Evolutionary conservation across 441 rosid genomes (phyloP).

Genomic region (Adansonia rubrostipa): DNA sequence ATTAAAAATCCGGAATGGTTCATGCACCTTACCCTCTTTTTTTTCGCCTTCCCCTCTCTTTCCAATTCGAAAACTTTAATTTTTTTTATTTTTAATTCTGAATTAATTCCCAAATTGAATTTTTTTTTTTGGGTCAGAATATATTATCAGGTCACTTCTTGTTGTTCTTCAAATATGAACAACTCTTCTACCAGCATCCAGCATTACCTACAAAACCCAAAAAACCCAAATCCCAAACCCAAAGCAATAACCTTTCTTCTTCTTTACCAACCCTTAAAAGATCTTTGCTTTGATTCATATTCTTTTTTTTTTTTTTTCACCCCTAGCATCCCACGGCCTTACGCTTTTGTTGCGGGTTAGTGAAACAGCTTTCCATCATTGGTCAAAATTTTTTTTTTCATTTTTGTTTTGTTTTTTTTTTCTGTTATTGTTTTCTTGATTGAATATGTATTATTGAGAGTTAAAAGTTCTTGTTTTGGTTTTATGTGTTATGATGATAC

Average conservation of each 20-base stretch:
- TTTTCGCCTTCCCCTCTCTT: not conserved
- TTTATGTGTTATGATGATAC: conserved; percentile 10
- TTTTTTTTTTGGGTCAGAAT: conserved; percentile 3
- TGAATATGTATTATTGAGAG: not conserved
- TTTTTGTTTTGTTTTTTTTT: not conserved
- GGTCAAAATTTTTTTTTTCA: not conserved
- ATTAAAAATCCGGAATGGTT: conserved; percentile 31
- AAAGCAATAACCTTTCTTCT: conserved; percentile 1
- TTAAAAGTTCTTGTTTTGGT: conserved; percentile 25
- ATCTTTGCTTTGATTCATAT: conserved; percentile 1
- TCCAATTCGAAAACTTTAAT: conserved; percentile 1
- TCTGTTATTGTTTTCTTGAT: not conserved
- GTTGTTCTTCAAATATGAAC: conserved; percentile 19
- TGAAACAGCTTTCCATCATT: not conserved
- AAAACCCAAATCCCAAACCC: not conserved
- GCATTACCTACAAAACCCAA: not conserved
- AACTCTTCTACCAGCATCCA: not conserved
- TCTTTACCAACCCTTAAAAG: not conserved
- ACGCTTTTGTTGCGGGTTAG: conserved; percentile 26
- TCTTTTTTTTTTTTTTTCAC: not conserved
- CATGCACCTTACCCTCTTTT: conserved; percentile 39
- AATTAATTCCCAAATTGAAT: not conserved
- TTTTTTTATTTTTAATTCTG: not conserved
- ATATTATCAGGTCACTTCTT: conserved; percentile 2
- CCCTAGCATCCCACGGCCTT: not conserved